Percentiles rank a stretch among this genome's conserved stretches.
Conservation (phyloP, 352 stramenopile genomes). For the Phytophthora niederhauseri region DNA sequence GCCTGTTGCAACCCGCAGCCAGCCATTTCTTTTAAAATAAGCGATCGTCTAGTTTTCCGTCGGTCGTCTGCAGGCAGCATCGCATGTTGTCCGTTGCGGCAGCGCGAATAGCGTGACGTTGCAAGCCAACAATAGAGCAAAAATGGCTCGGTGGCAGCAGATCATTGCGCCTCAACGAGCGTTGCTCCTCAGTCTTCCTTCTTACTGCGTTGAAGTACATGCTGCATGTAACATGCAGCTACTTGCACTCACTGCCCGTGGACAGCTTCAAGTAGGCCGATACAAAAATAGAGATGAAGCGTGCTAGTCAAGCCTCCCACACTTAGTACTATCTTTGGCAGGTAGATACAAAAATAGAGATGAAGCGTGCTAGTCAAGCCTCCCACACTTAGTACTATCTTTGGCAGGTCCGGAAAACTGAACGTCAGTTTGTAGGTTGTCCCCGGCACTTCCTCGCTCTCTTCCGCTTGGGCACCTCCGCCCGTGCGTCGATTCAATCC, state of each 20-base stretch:
- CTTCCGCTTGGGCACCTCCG: constrained; percentile 26
- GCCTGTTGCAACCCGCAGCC: constrained; percentile 10
- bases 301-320: constrained; percentile 10
- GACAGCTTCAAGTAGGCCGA: neutral
- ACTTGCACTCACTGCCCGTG: no score
- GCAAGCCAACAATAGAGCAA: neutral
- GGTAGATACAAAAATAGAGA: constrained; percentile 32
- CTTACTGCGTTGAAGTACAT: neutral
- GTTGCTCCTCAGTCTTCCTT: neutral
- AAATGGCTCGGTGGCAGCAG: neutral
- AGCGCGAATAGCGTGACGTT: neutral
- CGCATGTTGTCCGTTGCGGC: neutral
- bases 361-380: constrained; percentile 6
- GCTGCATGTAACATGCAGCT: no score
- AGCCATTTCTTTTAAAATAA: neutral
- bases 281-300: constrained; percentile 30
- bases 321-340: constrained; percentile 17
- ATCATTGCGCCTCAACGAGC: neutral
- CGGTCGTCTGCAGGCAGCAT: neutral
- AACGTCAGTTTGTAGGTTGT: constrained; percentile 31
- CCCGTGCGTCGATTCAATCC: constrained; percentile 8
- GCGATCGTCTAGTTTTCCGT: constrained; percentile 5
- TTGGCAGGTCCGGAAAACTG: constrained; percentile 20
- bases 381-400: constrained; percentile 15
- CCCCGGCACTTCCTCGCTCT: constrained; percentile 16